A percentile compares a stretch with the other conserved stretches of the same genome.
Conservation (phyloP, 23 red algal genomes). For the Gracilaria vermiculophylla region DNA sequence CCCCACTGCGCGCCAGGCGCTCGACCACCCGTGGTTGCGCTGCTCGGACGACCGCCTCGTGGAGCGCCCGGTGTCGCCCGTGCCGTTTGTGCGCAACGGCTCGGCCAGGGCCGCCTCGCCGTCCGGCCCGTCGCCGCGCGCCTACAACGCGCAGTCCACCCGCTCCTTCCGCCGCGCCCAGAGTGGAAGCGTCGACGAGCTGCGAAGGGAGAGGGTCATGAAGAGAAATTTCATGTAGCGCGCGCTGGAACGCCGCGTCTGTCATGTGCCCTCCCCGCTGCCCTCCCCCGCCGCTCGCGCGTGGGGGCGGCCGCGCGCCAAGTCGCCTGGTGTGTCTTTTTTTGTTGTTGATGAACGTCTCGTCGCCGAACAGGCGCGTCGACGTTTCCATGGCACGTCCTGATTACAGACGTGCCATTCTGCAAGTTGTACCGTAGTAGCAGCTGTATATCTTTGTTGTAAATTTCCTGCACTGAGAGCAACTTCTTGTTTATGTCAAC, state of each 20-base stretch:
- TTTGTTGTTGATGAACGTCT: no score
- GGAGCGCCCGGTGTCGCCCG: constrained; percentile 2
- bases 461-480: not conserved
- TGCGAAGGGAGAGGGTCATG: constrained; percentile 3
- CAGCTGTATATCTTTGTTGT: not conserved
- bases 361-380: no score
- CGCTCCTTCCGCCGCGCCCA: constrained; percentile 26
- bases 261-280: no score
- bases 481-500: no score
- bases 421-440: not conserved
- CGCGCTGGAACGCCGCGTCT: not conserved
- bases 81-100: constrained; percentile 24
- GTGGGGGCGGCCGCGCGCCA: no score
- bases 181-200: constrained; percentile 12
- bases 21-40: constrained; percentile 58
- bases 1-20: constrained; percentile 33
- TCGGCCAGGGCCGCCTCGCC: not conserved
- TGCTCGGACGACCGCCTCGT: not conserved
- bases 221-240: not conserved
- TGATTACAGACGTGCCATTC: no score
- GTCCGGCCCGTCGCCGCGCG: not conserved
- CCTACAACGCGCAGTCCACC: not conserved
- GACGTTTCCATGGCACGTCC: no score
- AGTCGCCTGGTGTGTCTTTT: no score
- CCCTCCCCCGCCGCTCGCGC: no score